phyloP scores from a whole-genome alignment of 1,139 yeast genomes.

The Geotrichum reessii region DNA sequence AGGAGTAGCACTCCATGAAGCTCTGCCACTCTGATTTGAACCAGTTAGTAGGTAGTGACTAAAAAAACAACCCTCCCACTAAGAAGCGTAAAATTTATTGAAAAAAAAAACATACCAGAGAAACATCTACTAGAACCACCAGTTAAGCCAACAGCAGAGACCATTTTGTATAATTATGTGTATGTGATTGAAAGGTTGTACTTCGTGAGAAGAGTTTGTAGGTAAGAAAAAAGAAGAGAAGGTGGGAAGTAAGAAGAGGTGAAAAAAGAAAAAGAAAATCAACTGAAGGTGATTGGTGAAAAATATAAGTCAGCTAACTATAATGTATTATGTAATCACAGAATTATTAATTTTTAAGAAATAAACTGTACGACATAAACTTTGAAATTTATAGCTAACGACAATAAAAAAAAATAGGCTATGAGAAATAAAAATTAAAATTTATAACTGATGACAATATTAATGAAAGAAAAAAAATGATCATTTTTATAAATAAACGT shows the following conservation, averaged over 20 bases:
- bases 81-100: no score
- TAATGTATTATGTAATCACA: neutral
- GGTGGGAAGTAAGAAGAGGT: neutral
- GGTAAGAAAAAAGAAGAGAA: neutral
- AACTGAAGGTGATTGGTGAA: neutral
- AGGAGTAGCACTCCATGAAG: constrained; percentile 44
- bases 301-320: neutral
- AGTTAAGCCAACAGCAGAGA: constrained; percentile 39
- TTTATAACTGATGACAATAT: no score
- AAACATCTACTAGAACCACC: constrained; percentile 49
- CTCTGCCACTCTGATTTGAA: constrained; percentile 39
- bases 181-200: neutral
- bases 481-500: neutral
- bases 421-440: no score
- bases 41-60: neutral
- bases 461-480: no score
- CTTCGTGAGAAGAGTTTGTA: neutral
- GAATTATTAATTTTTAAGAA: neutral
- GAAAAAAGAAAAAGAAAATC: neutral
- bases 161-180: constrained; percentile 26
- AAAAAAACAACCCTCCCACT: no score
- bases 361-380: neutral
- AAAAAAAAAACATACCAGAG: constrained; percentile 33
- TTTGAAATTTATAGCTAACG: no score
- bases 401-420: no score